Evolutionary conservation across 106 monocot genomes (phyloP), one percentile per base, ranked within the genome.

Genomic region (Narthecium ossifragum): DNA sequence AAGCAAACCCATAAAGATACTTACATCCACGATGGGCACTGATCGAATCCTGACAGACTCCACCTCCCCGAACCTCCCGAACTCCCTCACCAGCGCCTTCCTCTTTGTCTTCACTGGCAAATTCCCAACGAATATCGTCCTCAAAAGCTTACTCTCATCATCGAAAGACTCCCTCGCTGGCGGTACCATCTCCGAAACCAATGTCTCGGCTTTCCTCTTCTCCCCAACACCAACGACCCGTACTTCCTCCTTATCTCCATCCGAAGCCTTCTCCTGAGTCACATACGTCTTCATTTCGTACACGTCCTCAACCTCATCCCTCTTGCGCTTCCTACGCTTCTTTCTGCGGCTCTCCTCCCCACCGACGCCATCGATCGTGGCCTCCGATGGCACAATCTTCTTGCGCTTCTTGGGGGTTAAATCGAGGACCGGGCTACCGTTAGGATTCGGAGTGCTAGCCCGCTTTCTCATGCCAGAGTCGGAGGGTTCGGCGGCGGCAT

Each of bases 51-150:
- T 75, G 38, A 84, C 71, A 2, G 94, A 96, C 25, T 96, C 94
- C 13, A 96, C 64, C 57, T 80, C 86, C 25, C 94, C 94, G 43
- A 90, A 96, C 57, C 34, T 47, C 34, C 47, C 69, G 55, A 96
- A 96, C 71, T 96, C 94, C 80, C 78, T 86, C 55, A 74, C 17
- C 62, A 96, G 46, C 24, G 67, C 61, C 75, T 96, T 96, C 64
- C 64, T 63, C 65, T 86, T 96, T 22, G 75, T 73, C 78, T 71
- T 90, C 38, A 96, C 18, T 28, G 89, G 78, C 70, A 96, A 55
- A 41, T 96, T 96, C 34, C 94, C 94, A 6, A 96, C 80, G 58
- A 96, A 96, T 6, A 96, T 69, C 26, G 94, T 96, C 75, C 86
- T 83, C 55, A 81, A 20, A 18, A 96, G 84, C 80, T 96, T 96